phyloP scores from a whole-genome alignment of 2,329 filamentous ascomycete species.

The Pseudopyricularia cyperi region DNA sequence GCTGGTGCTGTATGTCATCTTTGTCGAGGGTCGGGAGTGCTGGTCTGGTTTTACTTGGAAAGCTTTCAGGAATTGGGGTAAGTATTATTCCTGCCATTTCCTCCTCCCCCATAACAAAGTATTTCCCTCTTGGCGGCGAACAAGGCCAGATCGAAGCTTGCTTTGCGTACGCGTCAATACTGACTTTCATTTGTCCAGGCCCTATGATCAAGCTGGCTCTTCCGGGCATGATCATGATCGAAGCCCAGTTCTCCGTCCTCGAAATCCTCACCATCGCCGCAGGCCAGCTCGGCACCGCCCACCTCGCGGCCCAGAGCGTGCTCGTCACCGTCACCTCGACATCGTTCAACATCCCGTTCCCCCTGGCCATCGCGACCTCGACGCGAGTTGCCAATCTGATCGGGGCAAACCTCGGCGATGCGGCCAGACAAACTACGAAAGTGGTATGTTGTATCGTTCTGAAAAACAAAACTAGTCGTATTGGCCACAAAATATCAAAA shows the following conservation, averaged over 20 bases:
- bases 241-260: conserved; percentile 34
- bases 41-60: conserved; percentile 65
- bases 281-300: conserved; percentile 50
- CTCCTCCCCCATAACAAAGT: no score
- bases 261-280: conserved; percentile 59
- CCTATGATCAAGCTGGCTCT: conserved; percentile 63
- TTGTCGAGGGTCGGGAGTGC: conserved; percentile 62
- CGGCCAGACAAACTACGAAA: conserved; percentile 51
- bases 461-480: no score
- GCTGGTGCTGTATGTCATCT: conserved; percentile 67
- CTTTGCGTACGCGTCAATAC: not conserved
- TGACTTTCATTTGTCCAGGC: conserved; percentile 16
- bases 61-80: conserved; percentile 15
- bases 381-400: conserved; percentile 65
- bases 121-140: not conserved
- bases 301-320: conserved; percentile 58
- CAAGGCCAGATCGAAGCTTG: no score
- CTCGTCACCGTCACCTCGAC: conserved; percentile 51
- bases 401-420: conserved; percentile 50
- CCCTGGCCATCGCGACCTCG: conserved; percentile 55
- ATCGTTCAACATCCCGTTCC: conserved; percentile 62
- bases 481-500: no score
- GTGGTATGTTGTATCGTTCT: conserved; percentile 27
- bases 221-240: conserved; percentile 60
- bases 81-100: conserved; percentile 5